Base-by-base conservation (phyloP, 1,284 basidiomycete genomes). In the Leucoagaricus sp. region DNA sequence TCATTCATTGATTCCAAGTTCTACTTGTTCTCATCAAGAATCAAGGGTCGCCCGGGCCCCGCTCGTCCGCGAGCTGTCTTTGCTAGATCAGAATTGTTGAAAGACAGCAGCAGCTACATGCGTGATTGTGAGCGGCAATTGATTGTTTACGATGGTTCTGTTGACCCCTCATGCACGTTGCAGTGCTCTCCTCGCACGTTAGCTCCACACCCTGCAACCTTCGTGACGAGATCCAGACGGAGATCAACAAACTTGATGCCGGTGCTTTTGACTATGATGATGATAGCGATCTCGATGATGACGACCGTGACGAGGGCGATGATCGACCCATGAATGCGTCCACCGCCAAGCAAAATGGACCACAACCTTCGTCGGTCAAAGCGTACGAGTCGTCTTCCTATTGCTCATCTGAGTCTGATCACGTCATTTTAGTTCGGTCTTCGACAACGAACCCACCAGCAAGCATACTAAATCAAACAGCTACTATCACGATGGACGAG, bases 1-100 rank as follows among this genome's bases (percentile, higher is more conserved):
- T 49, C 53, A 21, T 49, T 55, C 41, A 36, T 42, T n/a, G 47
- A 55, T 31, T 53, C 56, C 8, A 58, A 60, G 23, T 61, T 61
- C 38, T 60, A 55, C 36, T 53, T 60, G 7, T 55, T 40, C 40
- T 49, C 53, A 6, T 4, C 53, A 2, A 41, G 6, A 9, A 26
- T 49, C 5, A 34, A 48, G 33, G 47, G 47, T 12, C 23, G 28
- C 21, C 46, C 52, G 10, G n/a, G n/a, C n/a, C n/a, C 36, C 4
- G 28, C 36, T n/a, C 2, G 33, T 38, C 53, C 53, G 8, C 48
- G 23, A 44, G 38, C 26, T 15, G 38, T 55, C 2, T 55, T 55
- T 23, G 47, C 46, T 4, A 55, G 49, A 9, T 49, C 38, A 9
- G 2, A 2, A 9, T 26, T 55, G 26, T 28, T 55, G 28, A 28